Percentiles rank a stretch among this genome's conserved stretches.
phyloP scores from a whole-genome alignment of 2,329 filamentous ascomycete genomes.

The Stromatinia cepivora region DNA sequence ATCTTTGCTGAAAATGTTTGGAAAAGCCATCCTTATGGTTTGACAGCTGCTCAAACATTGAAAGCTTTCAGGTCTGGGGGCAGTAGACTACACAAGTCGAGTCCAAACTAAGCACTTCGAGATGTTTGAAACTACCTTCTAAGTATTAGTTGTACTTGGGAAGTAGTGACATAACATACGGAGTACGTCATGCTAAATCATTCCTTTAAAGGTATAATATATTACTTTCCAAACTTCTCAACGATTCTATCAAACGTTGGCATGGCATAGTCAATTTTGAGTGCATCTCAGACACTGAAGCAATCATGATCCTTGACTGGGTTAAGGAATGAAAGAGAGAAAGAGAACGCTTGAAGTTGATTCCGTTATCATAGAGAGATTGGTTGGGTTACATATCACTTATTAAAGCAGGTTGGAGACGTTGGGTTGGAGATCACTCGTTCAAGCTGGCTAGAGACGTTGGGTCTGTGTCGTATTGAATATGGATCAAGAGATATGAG shows the following conservation, averaged over 20 bases:
- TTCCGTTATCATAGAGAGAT: not conserved
- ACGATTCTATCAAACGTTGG: not conserved
- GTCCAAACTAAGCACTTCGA: not conserved
- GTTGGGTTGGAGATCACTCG: not conserved
- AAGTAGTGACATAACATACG: not conserved
- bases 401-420: not conserved
- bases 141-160: not conserved
- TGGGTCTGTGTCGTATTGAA: not conserved
- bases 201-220: not conserved
- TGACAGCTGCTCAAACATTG: not conserved
- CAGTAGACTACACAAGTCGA: not conserved
- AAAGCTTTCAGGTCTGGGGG: not conserved
- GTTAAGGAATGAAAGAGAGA: not conserved
- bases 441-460: not conserved
- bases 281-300: not conserved
- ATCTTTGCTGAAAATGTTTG: not conserved
- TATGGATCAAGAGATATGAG: not conserved
- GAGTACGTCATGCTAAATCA: not conserved
- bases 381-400: not conserved
- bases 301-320: not conserved
- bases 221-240: no score
- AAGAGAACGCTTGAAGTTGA: not conserved
- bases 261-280: not conserved
- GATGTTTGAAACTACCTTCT: not conserved
- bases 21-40: not conserved